Conservation (phyloP, 306 rosid species). For the Vigna hirtella region DNA sequence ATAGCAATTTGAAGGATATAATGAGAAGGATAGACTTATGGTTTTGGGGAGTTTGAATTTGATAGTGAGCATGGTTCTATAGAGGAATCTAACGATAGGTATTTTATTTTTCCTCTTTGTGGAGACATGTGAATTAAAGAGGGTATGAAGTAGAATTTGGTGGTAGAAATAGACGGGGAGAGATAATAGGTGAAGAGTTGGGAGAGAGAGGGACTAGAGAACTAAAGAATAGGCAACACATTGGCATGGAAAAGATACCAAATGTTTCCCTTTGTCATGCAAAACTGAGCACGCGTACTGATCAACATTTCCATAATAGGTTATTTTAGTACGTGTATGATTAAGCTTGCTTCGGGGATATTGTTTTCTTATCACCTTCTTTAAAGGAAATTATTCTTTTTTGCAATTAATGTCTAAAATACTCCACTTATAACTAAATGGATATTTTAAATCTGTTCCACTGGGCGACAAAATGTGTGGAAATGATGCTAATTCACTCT, state of each 20-base stretch:
- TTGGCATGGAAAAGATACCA: conserved; percentile 45
- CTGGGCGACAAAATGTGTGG: conserved; percentile 8
- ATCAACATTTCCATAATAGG: conserved; percentile 23
- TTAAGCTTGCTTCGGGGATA: neutral
- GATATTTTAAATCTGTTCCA: neutral
- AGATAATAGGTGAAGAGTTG: conserved; percentile 3
- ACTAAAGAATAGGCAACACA: conserved; percentile 2
- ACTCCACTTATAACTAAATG: too few relatives aligned
- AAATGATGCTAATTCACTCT: neutral
- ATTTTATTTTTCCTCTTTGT: too few relatives aligned
- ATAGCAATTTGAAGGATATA: too few relatives aligned
- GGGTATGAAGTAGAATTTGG: too few relatives aligned
- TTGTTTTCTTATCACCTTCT: neutral
- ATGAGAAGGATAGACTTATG: too few relatives aligned
- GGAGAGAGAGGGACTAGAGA: conserved; percentile 24
- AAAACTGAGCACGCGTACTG: conserved; percentile 52
- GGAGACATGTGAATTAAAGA: too few relatives aligned
- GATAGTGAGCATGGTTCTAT: too few relatives aligned
- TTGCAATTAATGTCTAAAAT: neutral
- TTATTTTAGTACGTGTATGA: conserved; percentile 13
- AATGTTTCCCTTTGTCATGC: conserved; percentile 52
- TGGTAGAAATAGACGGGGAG: conserved; percentile 3
- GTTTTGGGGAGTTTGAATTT: too few relatives aligned
- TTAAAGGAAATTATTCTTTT: neutral
- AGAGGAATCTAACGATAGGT: too few relatives aligned